Base-by-base conservation (phyloP, 805 yeast genomes). In the Ogataea paradorogensis region DNA sequence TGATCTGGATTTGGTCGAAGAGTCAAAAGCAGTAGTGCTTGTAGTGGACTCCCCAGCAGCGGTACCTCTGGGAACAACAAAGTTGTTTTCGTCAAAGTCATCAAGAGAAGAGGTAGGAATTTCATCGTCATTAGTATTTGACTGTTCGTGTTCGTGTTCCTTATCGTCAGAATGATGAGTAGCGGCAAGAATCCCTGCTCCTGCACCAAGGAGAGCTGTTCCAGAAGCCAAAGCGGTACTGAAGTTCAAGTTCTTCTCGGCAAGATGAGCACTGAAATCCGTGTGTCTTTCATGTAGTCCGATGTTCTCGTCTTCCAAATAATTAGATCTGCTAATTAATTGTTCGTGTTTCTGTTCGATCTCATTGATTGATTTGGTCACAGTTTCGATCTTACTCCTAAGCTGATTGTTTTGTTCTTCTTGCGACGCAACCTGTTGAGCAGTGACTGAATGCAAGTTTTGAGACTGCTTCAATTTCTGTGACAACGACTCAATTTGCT, bases 361-460 rank as follows among this genome's bases (percentile, higher is more conserved):
- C 7, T 54, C 62, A 14, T 40, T 42, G 29, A 63, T 59, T 1
- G 61, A 48, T 15, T 47, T 42, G n/a, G 39, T 33, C 7, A 62
- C 36, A 7, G 44, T 49, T 9, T 48, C 51, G 18, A 65, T 52
- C 30, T 55, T 54, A 1, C 40, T 10, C 33, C 39, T 51, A 27
- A 63, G 45, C 28, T 70, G 73, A 35, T 69, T 64, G 37, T 68
- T 63, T 53, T 70, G 69, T 18, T 68, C 67, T 48, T 84, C 72
- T 47, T 60, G 65, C 4, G 84, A 78, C 28, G 77, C 81, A 34
- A 82, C 70, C 58, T 89, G 96, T 29, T 83, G 80, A 40, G 77
- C 69, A 51, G 77, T 77, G 28, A 87, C 86, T 30, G 82, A 73
- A 15, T 73, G 69, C 50, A 84, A 67, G 37, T 84, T 82, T 40